Percentiles rank a stretch among this genome's conserved stretches.
phyloP scores from a whole-genome alignment of 306 rosid species.

The Rosa chinensis region DNA sequence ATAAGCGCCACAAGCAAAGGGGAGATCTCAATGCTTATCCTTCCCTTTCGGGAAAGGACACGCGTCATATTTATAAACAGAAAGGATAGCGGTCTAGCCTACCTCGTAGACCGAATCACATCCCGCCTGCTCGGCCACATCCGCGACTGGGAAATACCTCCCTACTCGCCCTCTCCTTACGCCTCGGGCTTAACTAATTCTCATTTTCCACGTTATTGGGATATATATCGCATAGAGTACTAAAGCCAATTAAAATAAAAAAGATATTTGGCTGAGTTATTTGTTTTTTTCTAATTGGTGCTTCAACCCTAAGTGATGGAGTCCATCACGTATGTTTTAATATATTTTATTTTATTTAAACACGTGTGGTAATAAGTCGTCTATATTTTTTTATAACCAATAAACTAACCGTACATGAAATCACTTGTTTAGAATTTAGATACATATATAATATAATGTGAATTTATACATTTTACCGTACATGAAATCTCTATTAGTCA shows the following conservation, averaged over 20 bases:
- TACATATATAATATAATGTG: too few relatives aligned
- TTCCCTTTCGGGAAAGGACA: slow-evolving; percentile 40
- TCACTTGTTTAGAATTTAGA: too few relatives aligned
- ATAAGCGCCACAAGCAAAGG: slow-evolving; percentile 37
- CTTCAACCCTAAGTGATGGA: neutral
- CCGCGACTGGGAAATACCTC: neutral
- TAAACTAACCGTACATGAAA: too few relatives aligned
- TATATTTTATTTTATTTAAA: neutral
- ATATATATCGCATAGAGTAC: neutral
- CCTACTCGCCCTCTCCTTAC: slow-evolving; percentile 3
- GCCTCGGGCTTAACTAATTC: neutral
- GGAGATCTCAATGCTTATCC: slow-evolving; percentile 55
- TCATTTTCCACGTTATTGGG: neutral
- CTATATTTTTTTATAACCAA: neutral
- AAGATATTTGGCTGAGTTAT: neutral
- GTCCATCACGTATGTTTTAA: slow-evolving; percentile 9
- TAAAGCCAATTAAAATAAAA: neutral
- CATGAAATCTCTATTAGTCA: too few relatives aligned
- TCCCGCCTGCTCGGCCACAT: neutral
- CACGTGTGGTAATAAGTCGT: neutral
- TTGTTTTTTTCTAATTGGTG: neutral
- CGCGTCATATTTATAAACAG: slow-evolving; percentile 47
- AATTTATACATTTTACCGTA: too few relatives aligned
- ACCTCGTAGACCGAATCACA: slow-evolving; percentile 15
- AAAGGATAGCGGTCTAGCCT: slow-evolving; percentile 22